Conservation (phyloP, 805 yeast species). For the Ogataea neopini region DNA sequence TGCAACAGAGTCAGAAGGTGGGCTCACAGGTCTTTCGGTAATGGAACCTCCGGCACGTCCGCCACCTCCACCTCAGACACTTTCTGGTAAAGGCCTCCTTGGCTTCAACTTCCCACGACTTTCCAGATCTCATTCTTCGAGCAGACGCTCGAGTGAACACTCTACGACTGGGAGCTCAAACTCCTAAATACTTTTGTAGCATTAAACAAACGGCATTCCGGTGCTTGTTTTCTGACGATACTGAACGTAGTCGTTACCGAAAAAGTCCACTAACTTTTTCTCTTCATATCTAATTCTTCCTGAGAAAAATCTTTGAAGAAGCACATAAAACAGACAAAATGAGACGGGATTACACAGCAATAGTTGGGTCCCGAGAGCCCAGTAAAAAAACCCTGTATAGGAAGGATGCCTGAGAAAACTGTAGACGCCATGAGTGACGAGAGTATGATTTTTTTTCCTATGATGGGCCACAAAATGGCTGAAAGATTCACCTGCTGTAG, state of each 20-base stretch:
- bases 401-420: slow-evolving; percentile 77
- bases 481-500: slow-evolving; percentile 82
- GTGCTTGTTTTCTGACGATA: slow-evolving; percentile 54
- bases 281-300: slow-evolving; percentile 76
- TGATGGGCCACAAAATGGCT: slow-evolving; percentile 70
- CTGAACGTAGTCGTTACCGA: slow-evolving; percentile 60
- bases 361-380: slow-evolving; percentile 89
- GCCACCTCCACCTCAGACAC: slow-evolving; percentile 4
- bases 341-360: slow-evolving; percentile 67
- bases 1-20: no score
- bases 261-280: slow-evolving; percentile 58
- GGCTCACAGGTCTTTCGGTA: no score
- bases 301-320: slow-evolving; percentile 69
- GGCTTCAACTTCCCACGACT: slow-evolving; percentile 18
- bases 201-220: slow-evolving; percentile 62
- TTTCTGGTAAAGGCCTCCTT: slow-evolving; percentile 14
- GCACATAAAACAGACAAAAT: slow-evolving; percentile 49
- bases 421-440: slow-evolving; percentile 79
- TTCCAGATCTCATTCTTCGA: background rate
- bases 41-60: no score
- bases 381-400: slow-evolving; percentile 87
- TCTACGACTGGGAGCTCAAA: no score
- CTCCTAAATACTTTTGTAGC: no score
- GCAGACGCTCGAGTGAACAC: background rate
- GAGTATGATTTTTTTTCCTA: slow-evolving; percentile 54